These are phyloP conservation scores for Candida sithepensis DNA, from an alignment of 805 yeast genomes.

Conservation along the genomic window DNA sequence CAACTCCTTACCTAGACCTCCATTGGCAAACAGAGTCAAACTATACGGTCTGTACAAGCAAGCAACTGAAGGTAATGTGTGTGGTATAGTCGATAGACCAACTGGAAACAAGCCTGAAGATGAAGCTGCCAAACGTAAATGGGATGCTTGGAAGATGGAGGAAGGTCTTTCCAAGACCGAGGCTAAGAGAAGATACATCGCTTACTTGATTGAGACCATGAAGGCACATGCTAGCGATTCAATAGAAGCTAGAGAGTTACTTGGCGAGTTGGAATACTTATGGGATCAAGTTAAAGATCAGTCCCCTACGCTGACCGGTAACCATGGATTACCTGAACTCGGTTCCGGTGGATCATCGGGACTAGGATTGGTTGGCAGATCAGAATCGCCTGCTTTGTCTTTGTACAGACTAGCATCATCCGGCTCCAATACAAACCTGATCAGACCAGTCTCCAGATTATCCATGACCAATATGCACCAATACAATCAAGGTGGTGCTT, in stretches of 20 bases:
- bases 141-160: conserved; percentile 83
- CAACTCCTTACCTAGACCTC: conserved; percentile 71
- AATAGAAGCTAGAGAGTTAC: conserved; percentile 59
- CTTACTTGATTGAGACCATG: conserved; percentile 71
- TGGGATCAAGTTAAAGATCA: conserved; percentile 60
- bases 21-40: conserved; percentile 61
- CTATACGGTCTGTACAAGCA: conserved; percentile 84
- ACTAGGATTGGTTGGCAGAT: conserved; percentile 13
- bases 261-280: conserved; percentile 63
- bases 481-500: conserved; percentile 1
- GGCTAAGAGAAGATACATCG: conserved; percentile 70
- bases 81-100: conserved; percentile 64
- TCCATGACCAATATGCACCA: conserved; percentile 19
- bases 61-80: conserved; percentile 84
- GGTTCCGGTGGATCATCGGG: neutral
- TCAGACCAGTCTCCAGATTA: conserved; percentile 28
- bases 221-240: conserved; percentile 63
- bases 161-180: conserved; percentile 65
- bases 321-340: neutral
- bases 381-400: conserved; percentile 33
- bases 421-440: conserved; percentile 24
- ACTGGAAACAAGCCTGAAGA: conserved; percentile 57
- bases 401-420: conserved; percentile 30
- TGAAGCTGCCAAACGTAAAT: conserved; percentile 65
- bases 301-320: neutral